Evolutionary conservation across 2,329 filamentous ascomycete species (phyloP), one percentile per base, ranked within the genome.

Genomic region (Nothophoma quercina): DNA sequence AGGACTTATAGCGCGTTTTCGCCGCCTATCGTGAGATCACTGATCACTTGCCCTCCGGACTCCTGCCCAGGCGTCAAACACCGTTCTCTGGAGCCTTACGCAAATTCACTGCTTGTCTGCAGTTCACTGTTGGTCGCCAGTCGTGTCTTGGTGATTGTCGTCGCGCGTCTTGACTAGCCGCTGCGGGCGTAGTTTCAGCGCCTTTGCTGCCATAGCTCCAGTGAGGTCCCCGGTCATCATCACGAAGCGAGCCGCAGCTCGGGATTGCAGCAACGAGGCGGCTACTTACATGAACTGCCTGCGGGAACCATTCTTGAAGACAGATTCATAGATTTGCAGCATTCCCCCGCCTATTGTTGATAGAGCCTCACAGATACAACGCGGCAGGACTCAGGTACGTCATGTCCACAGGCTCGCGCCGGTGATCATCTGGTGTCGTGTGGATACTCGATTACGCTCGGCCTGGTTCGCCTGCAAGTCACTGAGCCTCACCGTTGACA

Each of bases 211-310:
- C 50, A 44, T 44, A 49, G 66, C 66, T 55, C 51, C 45, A 44
- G 43, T 44, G 44, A 48, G 33, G 25, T 49, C 67, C 53, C 60
- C 41, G 36, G 52, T 41, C 52, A 36, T 34, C 52, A 29, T 51
- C 33, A 39, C 42, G 22, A 46, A 55, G 52, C 46, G 46, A 55
- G 47, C 47, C 52, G 50, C 52, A 46, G 52, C 41, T 55, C 52
- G 47, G 42, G 46, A 51, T 44, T 59, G 56, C 54, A 62, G 39
- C 54, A 52, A 56, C 55, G 51, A 59, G 60, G 66, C 67, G 66
- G 66, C 58, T 69, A 65, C 64, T 55, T 62, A 67, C 66, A 66
- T 65, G 58, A 60, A 64, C 42, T 51, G 44, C 40, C 43, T 46
- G 56, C 41, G 58, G 43, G 29, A 34, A 16, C 39, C 5, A n/a